These are phyloP conservation scores for Podaxis carcinomalis DNA, from an alignment of 768 basidiomycete genomes.

Conservation along the genomic window DNA sequence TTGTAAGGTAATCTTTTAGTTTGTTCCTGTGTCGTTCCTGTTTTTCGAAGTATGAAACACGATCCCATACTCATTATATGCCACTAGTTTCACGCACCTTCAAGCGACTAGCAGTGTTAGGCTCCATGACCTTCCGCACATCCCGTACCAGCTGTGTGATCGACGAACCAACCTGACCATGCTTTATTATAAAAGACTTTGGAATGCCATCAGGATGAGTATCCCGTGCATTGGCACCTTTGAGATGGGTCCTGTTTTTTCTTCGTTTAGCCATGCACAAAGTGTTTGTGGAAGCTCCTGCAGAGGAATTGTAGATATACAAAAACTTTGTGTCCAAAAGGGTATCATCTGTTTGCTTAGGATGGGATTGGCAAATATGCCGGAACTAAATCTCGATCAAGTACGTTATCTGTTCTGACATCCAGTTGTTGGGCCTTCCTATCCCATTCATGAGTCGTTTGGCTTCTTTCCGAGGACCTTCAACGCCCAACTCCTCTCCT, in stretches of 20 bases:
- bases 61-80: background rate
- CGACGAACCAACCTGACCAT: constrained; percentile 88
- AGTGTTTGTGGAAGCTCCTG: background rate
- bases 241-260: constrained; percentile 81
- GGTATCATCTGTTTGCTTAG: constrained; percentile 4
- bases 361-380: background rate
- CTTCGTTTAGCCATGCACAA: constrained; percentile 63
- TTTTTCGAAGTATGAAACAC: constrained; percentile 14
- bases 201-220: constrained; percentile 42
- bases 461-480: constrained; percentile 77
- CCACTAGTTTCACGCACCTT: constrained; percentile 42
- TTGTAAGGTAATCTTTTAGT: constrained; percentile 89
- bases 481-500: constrained; percentile 68
- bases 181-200: constrained; percentile 95
- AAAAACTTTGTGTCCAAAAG: constrained; percentile 13
- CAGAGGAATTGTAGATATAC: background rate
- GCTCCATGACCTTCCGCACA: constrained; percentile 95
- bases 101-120: constrained; percentile 93
- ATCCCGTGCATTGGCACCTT: constrained; percentile 40
- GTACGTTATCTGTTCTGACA: background rate
- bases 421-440: background rate
- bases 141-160: constrained; percentile 88
- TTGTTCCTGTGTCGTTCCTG: constrained; percentile 90
- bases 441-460: constrained; percentile 41
- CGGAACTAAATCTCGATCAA: background rate